Base-by-base conservation (phyloP, 371 early-diverging fungal species). In the Blakeslea trispora region DNA sequence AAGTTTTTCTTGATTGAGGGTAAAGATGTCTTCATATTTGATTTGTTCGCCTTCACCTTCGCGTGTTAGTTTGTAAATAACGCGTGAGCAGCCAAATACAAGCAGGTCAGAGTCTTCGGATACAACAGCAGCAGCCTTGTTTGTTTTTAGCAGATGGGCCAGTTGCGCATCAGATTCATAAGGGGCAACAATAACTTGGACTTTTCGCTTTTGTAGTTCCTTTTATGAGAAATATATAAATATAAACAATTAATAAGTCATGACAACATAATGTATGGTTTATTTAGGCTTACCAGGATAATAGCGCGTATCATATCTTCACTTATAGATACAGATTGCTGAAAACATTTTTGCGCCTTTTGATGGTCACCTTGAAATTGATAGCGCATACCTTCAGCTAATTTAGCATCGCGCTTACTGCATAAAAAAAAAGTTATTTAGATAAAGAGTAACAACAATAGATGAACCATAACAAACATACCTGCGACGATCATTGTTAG, bases 161-260 rank as follows among this genome's bases (percentile, higher is more conserved):
- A 99, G 76, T 69, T 99, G 99, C 1, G 99, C 95, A 74, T 99
- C 99, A 0, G 99, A 96, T 70, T 99, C 99, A 61, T 97, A 99
- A 0, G 99, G 99, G 5, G 99, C 95, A 1, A 98, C 93, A 7
- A 99, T 76, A 70, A 82, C 93, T 41, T 87, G 72, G 22, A 99
- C 79, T 15, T 81, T 75, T 24, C 77, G 76, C 15, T 63, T 64
- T 22, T 81, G 61, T n/a, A 98, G 73, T 37, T 74, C 87, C 79
- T 89, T 66, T 31, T 34, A 2, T 18, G 44, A 42, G 21, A 17
- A 53, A 34, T n/a, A n/a, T 35, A 31, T 46, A 7, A n/a, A 32
- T 45, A 23, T 22, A 19, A n/a, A 18, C 39, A 40, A 41, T 22
- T 13, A 9, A 32, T 21, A 34, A 17, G 23, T 23, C 19, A n/a